These are phyloP conservation scores for Cryphonectria radicalis DNA, from an alignment of 2,329 filamentous ascomycete genomes.

Conservation along the genomic window DNA sequence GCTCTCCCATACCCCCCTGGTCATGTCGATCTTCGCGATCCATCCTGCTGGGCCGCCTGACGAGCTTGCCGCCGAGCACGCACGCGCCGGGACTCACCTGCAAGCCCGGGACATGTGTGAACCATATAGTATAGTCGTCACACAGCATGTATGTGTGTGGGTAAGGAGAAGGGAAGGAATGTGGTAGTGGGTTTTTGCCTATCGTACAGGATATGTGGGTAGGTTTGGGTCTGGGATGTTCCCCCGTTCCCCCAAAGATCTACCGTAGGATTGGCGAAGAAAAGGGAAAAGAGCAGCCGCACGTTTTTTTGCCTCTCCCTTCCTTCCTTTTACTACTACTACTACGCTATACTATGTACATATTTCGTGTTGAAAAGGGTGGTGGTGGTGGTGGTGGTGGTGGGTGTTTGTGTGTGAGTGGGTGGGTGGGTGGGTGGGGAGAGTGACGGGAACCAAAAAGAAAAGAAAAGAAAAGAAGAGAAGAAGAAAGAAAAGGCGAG, in stretches of 20 bases:
- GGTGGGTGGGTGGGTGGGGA: neutral
- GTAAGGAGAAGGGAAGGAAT: neutral
- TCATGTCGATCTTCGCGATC: neutral
- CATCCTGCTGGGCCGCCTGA: neutral
- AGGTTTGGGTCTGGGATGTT: neutral
- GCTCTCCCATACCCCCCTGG: neutral
- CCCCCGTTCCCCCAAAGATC: neutral
- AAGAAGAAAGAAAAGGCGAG: neutral
- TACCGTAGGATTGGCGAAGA: neutral
- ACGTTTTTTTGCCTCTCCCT: neutral
- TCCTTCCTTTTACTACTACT: neutral
- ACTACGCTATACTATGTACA: neutral
- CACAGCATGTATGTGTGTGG: neutral
- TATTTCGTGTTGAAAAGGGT: neutral
- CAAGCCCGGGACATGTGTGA: neutral
- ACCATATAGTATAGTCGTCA: neutral
- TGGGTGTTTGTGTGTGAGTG: neutral
- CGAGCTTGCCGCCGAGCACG: constrained; percentile 1
- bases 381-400: neutral
- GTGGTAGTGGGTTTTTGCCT: neutral
- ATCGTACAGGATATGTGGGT: neutral
- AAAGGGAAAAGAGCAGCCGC: neutral
- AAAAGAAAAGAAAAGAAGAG: too few relatives aligned
- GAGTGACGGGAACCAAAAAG: neutral
- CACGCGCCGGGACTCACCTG: neutral